Evolutionary conservation across 2,329 filamentous ascomycete species (phyloP), one percentile per base, ranked within the genome.

Genomic region (Elsinoe fawcettii): DNA sequence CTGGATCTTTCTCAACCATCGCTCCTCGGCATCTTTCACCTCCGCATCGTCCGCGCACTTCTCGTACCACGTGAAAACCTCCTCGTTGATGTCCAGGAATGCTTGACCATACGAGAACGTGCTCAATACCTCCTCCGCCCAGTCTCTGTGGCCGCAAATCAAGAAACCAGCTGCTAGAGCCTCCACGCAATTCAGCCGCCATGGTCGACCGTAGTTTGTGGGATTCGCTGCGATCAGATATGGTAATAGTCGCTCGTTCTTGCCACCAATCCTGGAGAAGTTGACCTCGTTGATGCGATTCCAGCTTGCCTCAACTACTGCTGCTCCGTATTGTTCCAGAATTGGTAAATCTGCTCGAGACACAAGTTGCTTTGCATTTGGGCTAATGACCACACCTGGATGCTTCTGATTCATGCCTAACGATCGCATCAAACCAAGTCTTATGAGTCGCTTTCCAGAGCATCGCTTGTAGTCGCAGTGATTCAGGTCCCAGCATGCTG

Each of bases 401-500:
- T 93, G 90, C 64, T 92, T 91, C 73, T 97, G 91, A 55, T 93
- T 93, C 57, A 97, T 79, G 66, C 92, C 84, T 56, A 99, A 80
- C 67, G 95, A 88, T 64, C 93, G 86, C 90, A 99, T 96, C 66
- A 96, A 77, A 2, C 92, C 92, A 57, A 95, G 81, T 62, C 86
- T 85, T 81, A 99, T 96, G 32, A 99, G 80, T 62, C 89, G 85
- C 76, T 99, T 99, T 30, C 93, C 93, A 0, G 91, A 96, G 74
- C 93, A 99, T 65, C 92, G 80, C 73, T 96, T 97, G 7, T 92
- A 90, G 68, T 99, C 93, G 77, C 93, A 99, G 75, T 99, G 93
- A 61, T 91, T 92, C 32, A 99, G 80, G 68, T 99, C 93, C 93
- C 93, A 99, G 71, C 92, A 96, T 59, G 92, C 93, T 51, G 93